phyloP scores from a whole-genome alignment of 805 yeast genomes.

The Candida ulmi region DNA sequence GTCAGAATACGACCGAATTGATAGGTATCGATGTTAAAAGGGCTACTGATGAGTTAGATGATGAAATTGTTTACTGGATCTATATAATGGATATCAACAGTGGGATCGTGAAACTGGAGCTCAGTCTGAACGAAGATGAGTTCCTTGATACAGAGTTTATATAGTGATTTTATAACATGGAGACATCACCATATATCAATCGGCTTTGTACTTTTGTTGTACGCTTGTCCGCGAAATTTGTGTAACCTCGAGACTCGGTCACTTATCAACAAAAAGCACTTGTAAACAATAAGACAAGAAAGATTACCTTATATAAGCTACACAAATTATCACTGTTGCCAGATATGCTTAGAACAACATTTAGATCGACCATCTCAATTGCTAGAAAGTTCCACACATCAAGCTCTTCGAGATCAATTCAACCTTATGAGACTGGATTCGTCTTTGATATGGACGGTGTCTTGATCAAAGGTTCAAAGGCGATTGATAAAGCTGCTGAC shows the following conservation, averaged over 20 bases:
- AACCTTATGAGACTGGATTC: slow-evolving; percentile 14
- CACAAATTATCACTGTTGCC: too few species aligned
- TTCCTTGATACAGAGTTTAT: not conserved
- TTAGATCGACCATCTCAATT: not conserved
- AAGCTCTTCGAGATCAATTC: slow-evolving; percentile 2
- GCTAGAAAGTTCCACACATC: slow-evolving; percentile 5
- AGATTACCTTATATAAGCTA: too few species aligned
- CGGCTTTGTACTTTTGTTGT: too few species aligned
- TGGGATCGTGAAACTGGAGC: not conserved
- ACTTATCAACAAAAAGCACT: too few species aligned
- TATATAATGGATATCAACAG: not conserved
- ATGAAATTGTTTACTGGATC: not conserved
- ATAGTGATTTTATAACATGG: not conserved
- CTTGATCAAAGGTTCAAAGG: slow-evolving; percentile 61
- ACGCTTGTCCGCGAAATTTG: too few species aligned
- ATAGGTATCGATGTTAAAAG: not conserved
- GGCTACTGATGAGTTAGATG: not conserved
- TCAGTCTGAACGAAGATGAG: not conserved
- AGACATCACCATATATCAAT: too few species aligned
- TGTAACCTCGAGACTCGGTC: too few species aligned
- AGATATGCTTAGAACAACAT: not conserved
- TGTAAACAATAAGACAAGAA: too few species aligned
- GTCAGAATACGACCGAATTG: too few species aligned
- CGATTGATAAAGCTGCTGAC: slow-evolving; percentile 59
- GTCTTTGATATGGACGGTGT: slow-evolving; percentile 73